A percentile compares a stretch with the other conserved stretches of the same genome.
Evolutionary conservation across 2,329 filamentous ascomycete genomes (phyloP).

Genomic region (Graphilbum ipis-grandicollis): DNA sequence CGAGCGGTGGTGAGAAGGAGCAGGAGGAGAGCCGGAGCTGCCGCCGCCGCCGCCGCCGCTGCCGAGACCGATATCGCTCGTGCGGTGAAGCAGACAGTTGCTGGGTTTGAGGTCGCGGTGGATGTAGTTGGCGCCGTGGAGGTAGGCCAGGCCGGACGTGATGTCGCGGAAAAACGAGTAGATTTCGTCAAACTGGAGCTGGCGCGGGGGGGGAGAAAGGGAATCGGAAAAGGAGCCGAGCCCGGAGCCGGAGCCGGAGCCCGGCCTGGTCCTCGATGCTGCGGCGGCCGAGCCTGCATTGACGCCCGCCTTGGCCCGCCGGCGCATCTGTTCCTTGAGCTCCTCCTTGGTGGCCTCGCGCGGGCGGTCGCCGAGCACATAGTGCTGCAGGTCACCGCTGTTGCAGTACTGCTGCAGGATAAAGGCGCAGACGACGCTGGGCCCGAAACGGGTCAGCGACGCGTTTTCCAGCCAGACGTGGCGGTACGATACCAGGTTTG

Average conservation of each 20-base stretch:
- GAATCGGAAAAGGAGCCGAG: no score
- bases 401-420: constrained; percentile 98
- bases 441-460: constrained; percentile 69
- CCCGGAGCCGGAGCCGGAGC: no score
- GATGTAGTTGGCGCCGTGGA: constrained; percentile 84
- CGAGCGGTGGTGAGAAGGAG: no score
- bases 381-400: constrained; percentile 72
- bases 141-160: constrained; percentile 74
- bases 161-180: constrained; percentile 95
- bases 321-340: constrained; percentile 71
- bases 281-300: constrained; percentile 14
- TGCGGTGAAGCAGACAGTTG: constrained; percentile 78
- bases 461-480: constrained; percentile 95
- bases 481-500: constrained; percentile 89
- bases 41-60: background rate
- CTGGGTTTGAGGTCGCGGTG: constrained; percentile 92
- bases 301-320: no score
- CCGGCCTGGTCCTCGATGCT: constrained; percentile 20
- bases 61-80: constrained; percentile 23
- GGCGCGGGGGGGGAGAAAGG: constrained; percentile 17
- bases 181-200: constrained; percentile 68
- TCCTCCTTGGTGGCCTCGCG: constrained; percentile 60
- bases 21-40: no score
- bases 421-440: constrained; percentile 84
- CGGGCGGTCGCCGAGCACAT: constrained; percentile 54